Evolutionary conservation across 202 grass and related monocot genomes (phyloP), one percentile per base, ranked within the genome.

Genomic region (Elaeis oleifera): DNA sequence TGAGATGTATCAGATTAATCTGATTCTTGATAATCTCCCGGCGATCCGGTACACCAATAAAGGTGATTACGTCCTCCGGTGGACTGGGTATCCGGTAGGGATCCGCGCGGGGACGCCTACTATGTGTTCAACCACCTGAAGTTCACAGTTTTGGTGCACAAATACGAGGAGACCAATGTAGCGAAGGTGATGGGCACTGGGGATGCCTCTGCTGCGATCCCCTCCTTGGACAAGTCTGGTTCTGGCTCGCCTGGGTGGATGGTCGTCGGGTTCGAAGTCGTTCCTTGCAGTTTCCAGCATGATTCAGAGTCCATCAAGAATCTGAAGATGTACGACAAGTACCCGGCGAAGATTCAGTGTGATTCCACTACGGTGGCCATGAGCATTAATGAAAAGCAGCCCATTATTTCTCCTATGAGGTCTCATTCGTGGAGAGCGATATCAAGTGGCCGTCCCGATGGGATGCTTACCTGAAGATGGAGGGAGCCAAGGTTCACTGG

Each of bases 401-500:
- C 61, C 18, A 16, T 51, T 28, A 7, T 54, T 67, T 67, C 64
- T 54, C 64, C 24, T 67, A 55, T 20, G 64, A 67, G 51, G 64
- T 31, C 2, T 23, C 51, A 2, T 67, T 67, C 50, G 50, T 67
- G 16, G 64, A 53, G 64, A 67, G 64, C 24, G 64, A 53, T 31
- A 54, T 67, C 64, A 54, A 67, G 51, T 67, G 64, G 64, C 64
- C 64, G 3, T 67, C 64, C n/a, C 64, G 64, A 18, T 67, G 51
- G 64, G 64, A 67, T 54, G 64, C 64, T 29, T 60, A 60, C 27
- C n/a, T 60, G 58, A 60, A 60, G 58, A 60, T 60, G 58, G 58
- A 60, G 28, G 58, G 58, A 18, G 58, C 58, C 14, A 60, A 60
- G 58, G 28, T 60, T 20, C 58, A 60, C 28, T 60, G 58, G 64